Base-by-base conservation (phyloP, 306 rosid genomes). In the Cucurbita argyrosperma region DNA sequence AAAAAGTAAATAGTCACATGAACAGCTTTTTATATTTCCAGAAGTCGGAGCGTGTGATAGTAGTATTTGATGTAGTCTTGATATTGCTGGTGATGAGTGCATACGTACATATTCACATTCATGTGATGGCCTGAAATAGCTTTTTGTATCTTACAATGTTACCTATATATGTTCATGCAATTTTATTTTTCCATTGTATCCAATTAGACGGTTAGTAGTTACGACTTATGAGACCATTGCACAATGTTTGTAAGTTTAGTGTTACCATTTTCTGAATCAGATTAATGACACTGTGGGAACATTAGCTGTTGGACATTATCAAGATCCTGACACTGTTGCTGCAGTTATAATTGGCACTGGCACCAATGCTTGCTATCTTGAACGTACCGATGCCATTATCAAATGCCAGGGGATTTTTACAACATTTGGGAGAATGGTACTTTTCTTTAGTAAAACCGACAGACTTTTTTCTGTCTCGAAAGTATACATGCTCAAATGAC, bases 261-360 rank as follows among this genome's bases (percentile, higher is more conserved):
- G 54, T 55, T 15, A 75, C 51, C 49, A 35, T 59, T 47, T 54
- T 75, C 35, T 78, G 51, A 85, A 61, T 56, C 84, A 92, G 98
- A 90, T 90, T 47, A 92, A 92, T 84, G 98, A 92, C 79, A 83
- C 92, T 77, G 91, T 90, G 80, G 98, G 98, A 81, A 85, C 96
- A 37, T 87, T 92, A 81, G 96, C 98, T 76, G 82, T 90, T 78
- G 96, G 98, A 47, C 96, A 87, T 79, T 92, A 90, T 83, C 86
- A 85, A 23, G 98, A 92, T 72, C 71, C 82, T 12, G 98, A 92
- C 77, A 88, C 96, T 57, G 96, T 92, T 78, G 98, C 96, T 78
- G 96, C 92, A 46, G 91, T 92, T 80, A 83, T 92, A 63, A 82
- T 92, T 69, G 98, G 96, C 57, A 92, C 96, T 1, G 98, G 98